Base-by-base conservation (phyloP, 2,329 filamentous ascomycete species). In the Claviceps arundinis region DNA sequence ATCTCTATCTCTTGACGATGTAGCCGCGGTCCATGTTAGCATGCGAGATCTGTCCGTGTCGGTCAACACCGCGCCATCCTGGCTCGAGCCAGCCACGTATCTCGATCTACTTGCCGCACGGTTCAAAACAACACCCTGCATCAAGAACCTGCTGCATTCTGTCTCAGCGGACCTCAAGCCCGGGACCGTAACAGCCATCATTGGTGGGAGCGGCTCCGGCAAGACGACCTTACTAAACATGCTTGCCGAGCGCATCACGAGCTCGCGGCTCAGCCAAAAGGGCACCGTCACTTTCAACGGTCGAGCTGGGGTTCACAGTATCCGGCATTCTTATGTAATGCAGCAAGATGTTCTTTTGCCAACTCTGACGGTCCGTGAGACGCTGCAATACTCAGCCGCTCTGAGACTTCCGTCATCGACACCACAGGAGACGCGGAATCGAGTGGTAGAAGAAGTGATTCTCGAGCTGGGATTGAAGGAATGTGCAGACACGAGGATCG, bases 271-370 rank as follows among this genome's bases (percentile, higher is more conserved):
- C 16, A 66, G 66, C 2, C 73, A 78, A 34, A 68, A 73, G 3
- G 85, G 85, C 0, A 63, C 65, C 3, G 75, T 74, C 0, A 76
- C 73, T 0, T 88, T 86, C 66, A 88, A 87, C 61, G 77, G 75
- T 1, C 65, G 68, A 40, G 58, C 70, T 24, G 74, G 78, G 1
- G 71, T 81, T 4, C 69, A 75, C 26, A 71, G 69, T 52, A 70
- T 84, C 47, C 70, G 82, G 50, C 77, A 82, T 64, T 77, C 82
- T 48, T 87, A 89, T 69, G 84, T 86, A 19, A 85, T 85, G 74
- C 84, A 89, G 62, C 83, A 89, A 58, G 86, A 90, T 60, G 75
- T 89, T 14, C 69, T 90, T 1, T 71, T 89, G 0, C 82, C 85
- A 0, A 84, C 83, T 0, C 68, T 90, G 54, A 90, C 85, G 0